phyloP scores from a whole-genome alignment of 345 rosid species.

The Erucastrum elatum region DNA sequence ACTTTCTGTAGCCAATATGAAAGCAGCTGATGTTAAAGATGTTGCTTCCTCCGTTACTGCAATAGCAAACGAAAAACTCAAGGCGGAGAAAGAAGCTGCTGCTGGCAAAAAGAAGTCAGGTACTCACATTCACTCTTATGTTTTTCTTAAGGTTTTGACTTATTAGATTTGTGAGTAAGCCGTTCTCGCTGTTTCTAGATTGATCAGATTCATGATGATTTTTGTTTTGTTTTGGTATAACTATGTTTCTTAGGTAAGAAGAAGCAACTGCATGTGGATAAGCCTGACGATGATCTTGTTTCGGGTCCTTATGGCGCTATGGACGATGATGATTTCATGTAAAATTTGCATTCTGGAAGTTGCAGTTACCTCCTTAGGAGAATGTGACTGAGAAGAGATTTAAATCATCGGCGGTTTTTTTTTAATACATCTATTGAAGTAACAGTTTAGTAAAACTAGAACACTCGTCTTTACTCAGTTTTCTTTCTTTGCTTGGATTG shows the following conservation, averaged over 20 bases:
- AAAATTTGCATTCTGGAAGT: not conserved
- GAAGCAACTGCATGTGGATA: constrained; percentile 9
- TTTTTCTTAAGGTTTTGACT: not conserved
- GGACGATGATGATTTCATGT: constrained; percentile 18
- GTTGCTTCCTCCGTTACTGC: constrained; percentile 80
- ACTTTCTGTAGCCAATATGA: constrained; percentile 64
- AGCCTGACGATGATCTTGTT: constrained; percentile 14
- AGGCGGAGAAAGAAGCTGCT: constrained; percentile 88
- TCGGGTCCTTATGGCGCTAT: constrained; percentile 4
- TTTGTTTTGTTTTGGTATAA: not conserved
- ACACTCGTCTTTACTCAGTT: not conserved
- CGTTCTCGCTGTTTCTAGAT: not conserved
- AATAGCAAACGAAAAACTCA: constrained; percentile 86
- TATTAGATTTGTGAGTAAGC: not conserved
- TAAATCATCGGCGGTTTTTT: not conserved
- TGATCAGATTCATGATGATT: not conserved
- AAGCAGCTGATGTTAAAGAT: constrained; percentile 90
- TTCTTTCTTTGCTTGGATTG: not conserved
- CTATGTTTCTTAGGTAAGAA: not conserved
- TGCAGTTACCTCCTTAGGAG: not conserved
- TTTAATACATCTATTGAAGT: not conserved
- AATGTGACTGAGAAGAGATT: not conserved
- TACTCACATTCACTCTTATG: constrained; percentile 22
- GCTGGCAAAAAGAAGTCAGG: constrained; percentile 82
- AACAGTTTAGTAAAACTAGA: not conserved